Evolutionary conservation across 768 basidiomycete genomes (phyloP).

Genomic region (Grammothele lineata): DNA sequence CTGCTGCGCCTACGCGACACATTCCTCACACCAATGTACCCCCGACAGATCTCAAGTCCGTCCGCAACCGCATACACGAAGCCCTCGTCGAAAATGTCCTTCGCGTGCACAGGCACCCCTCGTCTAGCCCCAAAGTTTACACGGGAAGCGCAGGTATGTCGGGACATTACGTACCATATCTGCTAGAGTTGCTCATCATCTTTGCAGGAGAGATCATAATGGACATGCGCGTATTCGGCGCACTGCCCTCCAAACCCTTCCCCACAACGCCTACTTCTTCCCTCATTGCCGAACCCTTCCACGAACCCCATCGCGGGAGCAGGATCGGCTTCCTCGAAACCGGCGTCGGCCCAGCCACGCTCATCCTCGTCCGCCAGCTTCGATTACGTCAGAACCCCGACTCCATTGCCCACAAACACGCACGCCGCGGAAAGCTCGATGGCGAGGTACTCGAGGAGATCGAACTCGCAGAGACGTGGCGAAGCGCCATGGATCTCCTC

Average conservation of each 20-base stretch:
- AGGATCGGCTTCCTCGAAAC: slow-evolving; percentile 27
- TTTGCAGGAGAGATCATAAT: slow-evolving; percentile 20
- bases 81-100: slow-evolving; percentile 16
- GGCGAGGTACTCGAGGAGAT: slow-evolving; percentile 10
- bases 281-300: slow-evolving; percentile 8
- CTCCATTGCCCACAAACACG: slow-evolving; percentile 5
- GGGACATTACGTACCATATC: too few species aligned
- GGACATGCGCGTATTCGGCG: slow-evolving; percentile 17
- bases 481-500: slow-evolving; percentile 12
- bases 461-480: slow-evolving; percentile 11
- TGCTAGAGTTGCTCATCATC: background rate
- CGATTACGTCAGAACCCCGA: slow-evolving; percentile 8
- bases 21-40: slow-evolving; percentile 16
- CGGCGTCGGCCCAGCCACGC: slow-evolving; percentile 24
- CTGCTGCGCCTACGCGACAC: slow-evolving; percentile 10
- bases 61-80: slow-evolving; percentile 13
- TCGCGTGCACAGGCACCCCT: slow-evolving; percentile 20
- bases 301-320: slow-evolving; percentile 9
- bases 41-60: slow-evolving; percentile 10
- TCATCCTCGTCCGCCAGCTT: slow-evolving; percentile 21
- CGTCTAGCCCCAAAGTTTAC: slow-evolving; percentile 15
- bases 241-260: slow-evolving; percentile 5
- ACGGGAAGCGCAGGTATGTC: slow-evolving; percentile 21
- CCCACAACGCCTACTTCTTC: slow-evolving; percentile 5
- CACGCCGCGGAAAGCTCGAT: slow-evolving; percentile 2